Conservation (phyloP, 2,329 filamentous ascomycete genomes). For the Colletotrichum melonis region DNA sequence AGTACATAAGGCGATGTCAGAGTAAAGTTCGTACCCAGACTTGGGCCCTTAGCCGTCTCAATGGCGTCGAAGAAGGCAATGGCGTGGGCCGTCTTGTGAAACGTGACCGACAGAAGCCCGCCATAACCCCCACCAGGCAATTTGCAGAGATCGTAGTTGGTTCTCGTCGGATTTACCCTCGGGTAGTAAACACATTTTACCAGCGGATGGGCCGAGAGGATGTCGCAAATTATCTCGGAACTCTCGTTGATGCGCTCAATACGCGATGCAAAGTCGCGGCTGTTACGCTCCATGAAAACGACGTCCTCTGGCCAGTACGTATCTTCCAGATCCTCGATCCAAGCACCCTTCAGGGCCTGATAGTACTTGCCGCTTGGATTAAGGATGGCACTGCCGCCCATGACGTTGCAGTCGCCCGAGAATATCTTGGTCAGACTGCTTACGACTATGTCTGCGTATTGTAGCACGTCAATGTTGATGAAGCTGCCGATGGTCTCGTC, state of each 20-base stretch:
- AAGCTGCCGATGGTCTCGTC: conserved; percentile 98
- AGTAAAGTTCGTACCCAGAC: conserved; percentile 96
- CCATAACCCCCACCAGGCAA: conserved; percentile 86
- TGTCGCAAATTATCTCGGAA: conserved; percentile 83
- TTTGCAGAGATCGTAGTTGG: conserved; percentile 83
- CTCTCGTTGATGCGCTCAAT: conserved; percentile 88
- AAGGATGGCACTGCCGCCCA: conserved; percentile 83
- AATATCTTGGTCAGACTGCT: conserved; percentile 98
- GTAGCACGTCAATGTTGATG: conserved; percentile 93
- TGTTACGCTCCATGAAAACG: conserved; percentile 96
- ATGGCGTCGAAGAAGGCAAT: conserved; percentile 87
- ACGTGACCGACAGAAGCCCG: conserved; percentile 86
- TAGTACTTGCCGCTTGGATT: conserved; percentile 80
- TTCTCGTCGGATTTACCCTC: conserved; percentile 76
- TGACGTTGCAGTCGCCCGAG: conserved; percentile 97
- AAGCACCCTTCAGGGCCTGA: conserved; percentile 71
- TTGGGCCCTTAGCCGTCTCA: conserved; percentile 92
- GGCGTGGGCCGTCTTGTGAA: conserved; percentile 76
- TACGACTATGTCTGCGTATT: conserved; percentile 89
- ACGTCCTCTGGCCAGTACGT: conserved; percentile 95
- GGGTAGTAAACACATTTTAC: conserved; percentile 91
- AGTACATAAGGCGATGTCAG: conserved; percentile 91
- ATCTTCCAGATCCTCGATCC: conserved; percentile 79
- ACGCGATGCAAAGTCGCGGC: conserved; percentile 86
- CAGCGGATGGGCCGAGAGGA: conserved; percentile 69